Conservation (phyloP, 192 early-diverging fungal species). For the Umbelopsis vinacea region DNA sequence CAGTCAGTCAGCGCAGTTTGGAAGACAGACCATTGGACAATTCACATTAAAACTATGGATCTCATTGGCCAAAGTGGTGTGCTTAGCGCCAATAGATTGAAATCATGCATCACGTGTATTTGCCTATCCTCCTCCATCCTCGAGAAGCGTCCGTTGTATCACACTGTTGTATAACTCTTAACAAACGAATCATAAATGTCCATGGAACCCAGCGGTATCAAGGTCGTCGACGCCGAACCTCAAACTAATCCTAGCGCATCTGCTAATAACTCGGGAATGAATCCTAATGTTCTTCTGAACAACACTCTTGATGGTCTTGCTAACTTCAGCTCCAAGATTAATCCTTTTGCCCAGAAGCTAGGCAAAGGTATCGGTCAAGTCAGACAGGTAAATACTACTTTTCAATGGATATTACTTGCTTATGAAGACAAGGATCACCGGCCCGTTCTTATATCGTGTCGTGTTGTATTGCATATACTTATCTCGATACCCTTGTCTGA, state of each 20-base stretch:
- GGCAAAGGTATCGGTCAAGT: slow-evolving; percentile 58
- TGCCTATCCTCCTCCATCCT: background rate
- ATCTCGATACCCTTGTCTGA: slow-evolving; percentile 20
- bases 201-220: slow-evolving; percentile 27
- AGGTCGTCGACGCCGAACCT: slow-evolving; percentile 40
- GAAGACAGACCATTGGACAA: background rate
- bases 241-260: slow-evolving; percentile 13
- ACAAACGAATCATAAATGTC: background rate
- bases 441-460: no score
- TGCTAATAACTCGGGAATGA: slow-evolving; percentile 3
- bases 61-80: background rate
- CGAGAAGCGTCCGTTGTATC: no score
- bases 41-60: background rate
- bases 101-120: slow-evolving; percentile 9
- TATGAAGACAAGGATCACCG: background rate
- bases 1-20: no score
- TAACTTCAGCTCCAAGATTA: slow-evolving; percentile 51
- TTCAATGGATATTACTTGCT: background rate
- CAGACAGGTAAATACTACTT: slow-evolving; percentile 47
- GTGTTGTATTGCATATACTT: slow-evolving; percentile 14
- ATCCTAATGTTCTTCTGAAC: slow-evolving; percentile 39
- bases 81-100: background rate
- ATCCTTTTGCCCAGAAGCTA: slow-evolving; percentile 57
- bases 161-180: no score
- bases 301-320: slow-evolving; percentile 54